A percentile compares a stretch with the other conserved stretches of the same genome.
Conservation (phyloP, 2,329 filamentous ascomycete genomes). For the Sporothrix brunneoviolacea region DNA sequence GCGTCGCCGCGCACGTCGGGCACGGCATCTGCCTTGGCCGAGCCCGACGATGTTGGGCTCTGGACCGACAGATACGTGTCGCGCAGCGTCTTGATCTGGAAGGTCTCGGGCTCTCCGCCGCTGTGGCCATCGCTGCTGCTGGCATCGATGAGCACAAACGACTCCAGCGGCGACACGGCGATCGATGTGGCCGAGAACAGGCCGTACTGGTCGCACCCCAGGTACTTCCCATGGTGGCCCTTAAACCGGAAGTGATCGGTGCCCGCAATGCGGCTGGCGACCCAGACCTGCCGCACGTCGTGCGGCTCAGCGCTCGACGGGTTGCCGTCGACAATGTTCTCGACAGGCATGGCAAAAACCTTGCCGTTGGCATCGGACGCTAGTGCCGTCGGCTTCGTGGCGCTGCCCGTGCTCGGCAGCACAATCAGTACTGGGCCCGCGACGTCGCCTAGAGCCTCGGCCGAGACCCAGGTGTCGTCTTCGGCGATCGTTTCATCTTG, state of each 20-base stretch:
- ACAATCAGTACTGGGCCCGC: slow-evolving; percentile 78
- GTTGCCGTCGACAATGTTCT: slow-evolving; percentile 83
- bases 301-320: slow-evolving; percentile 85
- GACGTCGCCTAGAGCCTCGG: slow-evolving; percentile 67
- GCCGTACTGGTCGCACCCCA: slow-evolving; percentile 80
- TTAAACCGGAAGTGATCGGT: slow-evolving; percentile 81
- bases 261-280: slow-evolving; percentile 75
- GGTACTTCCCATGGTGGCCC: slow-evolving; percentile 81
- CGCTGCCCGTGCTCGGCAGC: slow-evolving; percentile 58
- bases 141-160: slow-evolving; percentile 63
- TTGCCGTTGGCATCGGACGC: slow-evolving; percentile 82
- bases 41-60: slow-evolving; percentile 41
- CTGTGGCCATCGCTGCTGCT: slow-evolving; percentile 37
- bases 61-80: slow-evolving; percentile 63
- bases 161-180: slow-evolving; percentile 78
- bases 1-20: slow-evolving; percentile 73
- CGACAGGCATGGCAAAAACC: slow-evolving; percentile 73
- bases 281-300: slow-evolving; percentile 92
- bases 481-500: slow-evolving; percentile 38
- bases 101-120: slow-evolving; percentile 48
- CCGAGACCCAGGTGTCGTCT: slow-evolving; percentile 89
- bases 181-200: slow-evolving; percentile 69
- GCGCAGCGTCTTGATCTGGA: slow-evolving; percentile 66
- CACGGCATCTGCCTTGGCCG: slow-evolving; percentile 36
- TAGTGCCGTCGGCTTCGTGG: slow-evolving; percentile 55